These are phyloP conservation scores for Xylaria hypoxylon DNA, from an alignment of 2,329 filamentous ascomycete genomes.

Conservation along the genomic window DNA sequence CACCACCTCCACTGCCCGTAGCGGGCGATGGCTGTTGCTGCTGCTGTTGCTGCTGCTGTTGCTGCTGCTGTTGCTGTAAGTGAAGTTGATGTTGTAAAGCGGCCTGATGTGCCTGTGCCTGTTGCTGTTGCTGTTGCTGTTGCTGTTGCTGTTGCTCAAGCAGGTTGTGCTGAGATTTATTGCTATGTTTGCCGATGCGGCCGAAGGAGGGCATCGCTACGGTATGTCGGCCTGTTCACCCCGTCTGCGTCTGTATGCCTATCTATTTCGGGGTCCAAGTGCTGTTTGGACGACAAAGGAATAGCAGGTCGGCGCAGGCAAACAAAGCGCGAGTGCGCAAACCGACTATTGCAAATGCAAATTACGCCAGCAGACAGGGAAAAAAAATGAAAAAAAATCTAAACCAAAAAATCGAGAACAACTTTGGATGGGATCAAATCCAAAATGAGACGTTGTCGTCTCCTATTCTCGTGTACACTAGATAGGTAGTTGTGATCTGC, in stretches of 20 bases:
- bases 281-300: conserved; percentile 31
- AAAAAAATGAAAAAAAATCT: conserved; percentile 1
- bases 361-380: not conserved
- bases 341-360: conserved; percentile 25
- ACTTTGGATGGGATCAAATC: conserved; percentile 18
- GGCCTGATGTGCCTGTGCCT: conserved; percentile 50
- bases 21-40: conserved; percentile 43
- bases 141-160: conserved; percentile 57
- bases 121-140: conserved; percentile 52
- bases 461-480: conserved; percentile 17
- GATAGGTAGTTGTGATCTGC: conserved; percentile 15
- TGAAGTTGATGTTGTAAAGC: conserved; percentile 48
- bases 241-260: conserved; percentile 26
- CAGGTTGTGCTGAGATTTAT: conserved; percentile 64
- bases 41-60: conserved; percentile 42
- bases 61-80: conserved; percentile 40
- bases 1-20: conserved; percentile 44
- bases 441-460: conserved; percentile 23
- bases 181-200: conserved; percentile 63
- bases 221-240: conserved; percentile 32
- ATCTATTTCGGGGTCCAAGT: conserved; percentile 27
- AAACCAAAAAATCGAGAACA: conserved; percentile 3
- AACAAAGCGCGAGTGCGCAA: conserved; percentile 37
- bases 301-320: conserved; percentile 26
- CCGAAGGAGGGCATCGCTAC: conserved; percentile 64